These are phyloP conservation scores for Xylaria venustula DNA, from an alignment of 495 filamentous ascomycete genomes.

Conservation along the genomic window DNA sequence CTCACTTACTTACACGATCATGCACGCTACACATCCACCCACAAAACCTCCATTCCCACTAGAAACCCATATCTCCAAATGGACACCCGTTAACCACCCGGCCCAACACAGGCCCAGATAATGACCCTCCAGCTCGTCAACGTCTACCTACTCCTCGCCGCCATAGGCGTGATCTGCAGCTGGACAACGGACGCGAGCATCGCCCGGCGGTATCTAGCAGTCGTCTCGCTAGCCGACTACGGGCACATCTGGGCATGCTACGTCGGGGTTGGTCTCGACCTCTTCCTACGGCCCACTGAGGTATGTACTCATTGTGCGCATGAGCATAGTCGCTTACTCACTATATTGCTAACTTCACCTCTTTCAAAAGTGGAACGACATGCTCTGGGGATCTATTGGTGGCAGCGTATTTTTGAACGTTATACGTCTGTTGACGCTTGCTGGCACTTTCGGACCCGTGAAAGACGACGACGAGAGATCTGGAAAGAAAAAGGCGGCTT, in stretches of 20 bases:
- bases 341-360: background rate
- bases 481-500: slow-evolving; percentile 3
- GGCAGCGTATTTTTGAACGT: slow-evolving; percentile 52
- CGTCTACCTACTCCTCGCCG: slow-evolving; percentile 53
- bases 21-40: background rate
- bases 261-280: slow-evolving; percentile 47
- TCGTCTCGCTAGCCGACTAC: slow-evolving; percentile 57
- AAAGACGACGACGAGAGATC: background rate
- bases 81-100: background rate
- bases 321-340: no score
- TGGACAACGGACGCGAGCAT: slow-evolving; percentile 52
- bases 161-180: slow-evolving; percentile 51
- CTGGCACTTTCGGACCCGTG: slow-evolving; percentile 48
- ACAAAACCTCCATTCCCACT: no score
- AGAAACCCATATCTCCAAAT: background rate
- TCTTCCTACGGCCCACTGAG: slow-evolving; percentile 41
- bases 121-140: slow-evolving; percentile 61
- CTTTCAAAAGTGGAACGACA: slow-evolving; percentile 53
- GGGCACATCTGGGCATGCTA: slow-evolving; percentile 62
- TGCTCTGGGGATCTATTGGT: slow-evolving; percentile 60
- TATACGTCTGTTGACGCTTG: slow-evolving; percentile 48
- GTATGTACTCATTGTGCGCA: no score
- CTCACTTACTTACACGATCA: no score
- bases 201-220: slow-evolving; percentile 52
- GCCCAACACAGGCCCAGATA: slow-evolving; percentile 40